Conservation (phyloP, 2,329 filamentous ascomycete genomes). For the Talaromyces sp. region DNA sequence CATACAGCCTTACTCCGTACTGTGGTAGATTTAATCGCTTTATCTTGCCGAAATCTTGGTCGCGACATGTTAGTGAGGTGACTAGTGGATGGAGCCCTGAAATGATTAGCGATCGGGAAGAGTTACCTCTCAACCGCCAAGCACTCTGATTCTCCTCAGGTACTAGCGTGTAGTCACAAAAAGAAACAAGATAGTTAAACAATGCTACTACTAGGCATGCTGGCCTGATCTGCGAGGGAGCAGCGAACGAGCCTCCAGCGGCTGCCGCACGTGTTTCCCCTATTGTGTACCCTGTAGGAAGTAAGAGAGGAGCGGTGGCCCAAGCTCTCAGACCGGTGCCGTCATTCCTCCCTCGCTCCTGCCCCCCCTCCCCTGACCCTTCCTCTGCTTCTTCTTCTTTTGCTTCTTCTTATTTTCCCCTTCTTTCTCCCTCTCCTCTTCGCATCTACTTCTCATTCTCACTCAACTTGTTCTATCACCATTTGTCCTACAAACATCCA, state of each 20-base stretch:
- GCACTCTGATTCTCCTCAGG: neutral
- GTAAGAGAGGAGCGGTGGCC: neutral
- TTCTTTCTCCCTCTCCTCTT: conserved; percentile 8
- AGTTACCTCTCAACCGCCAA: neutral
- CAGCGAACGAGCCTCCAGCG: conserved; percentile 5
- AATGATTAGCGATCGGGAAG: conserved; percentile 6
- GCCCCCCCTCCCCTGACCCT: conserved; percentile 8
- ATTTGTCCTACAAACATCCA: neutral
- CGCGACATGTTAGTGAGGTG: neutral
- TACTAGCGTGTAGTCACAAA: neutral
- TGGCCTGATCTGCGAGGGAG: neutral
- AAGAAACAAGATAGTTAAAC: neutral
- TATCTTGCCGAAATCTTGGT: neutral
- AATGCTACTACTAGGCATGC: neutral
- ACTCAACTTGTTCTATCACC: neutral
- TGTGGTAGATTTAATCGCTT: neutral
- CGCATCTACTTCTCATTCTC: neutral
- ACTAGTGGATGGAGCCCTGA: neutral
- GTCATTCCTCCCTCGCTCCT: conserved; percentile 19
- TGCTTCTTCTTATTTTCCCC: conserved; percentile 13
- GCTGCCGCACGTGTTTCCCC: conserved; percentile 6
- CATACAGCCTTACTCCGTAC: neutral
- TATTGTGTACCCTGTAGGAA: neutral
- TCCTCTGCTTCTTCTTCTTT: neutral
- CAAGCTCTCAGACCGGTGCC: conserved; percentile 8